Evolutionary conservation across 2,329 filamentous ascomycete species (phyloP), one percentile per base, ranked within the genome.

Genomic region (Ophiostoma sp.): DNA sequence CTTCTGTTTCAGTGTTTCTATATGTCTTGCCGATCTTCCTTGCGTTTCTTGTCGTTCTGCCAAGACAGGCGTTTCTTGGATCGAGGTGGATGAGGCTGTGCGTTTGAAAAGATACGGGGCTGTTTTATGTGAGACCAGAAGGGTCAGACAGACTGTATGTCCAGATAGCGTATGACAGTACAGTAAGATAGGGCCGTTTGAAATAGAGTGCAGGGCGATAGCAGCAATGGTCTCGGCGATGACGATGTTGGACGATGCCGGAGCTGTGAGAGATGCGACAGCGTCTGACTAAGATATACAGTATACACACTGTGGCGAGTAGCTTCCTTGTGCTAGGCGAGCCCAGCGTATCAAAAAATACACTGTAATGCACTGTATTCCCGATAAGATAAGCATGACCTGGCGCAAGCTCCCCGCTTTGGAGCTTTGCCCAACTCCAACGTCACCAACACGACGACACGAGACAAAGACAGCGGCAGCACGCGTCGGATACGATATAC

Each of bases 181-280:
- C 8, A 57, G 13, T 57, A 4, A 27, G 52, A 8, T 7, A 48
- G 20, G 44, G 52, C 52, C 11, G 23, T 57, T 4, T 57, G 23
- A 4, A 57, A 57, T 27, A 13, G 11, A 27, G n/a, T 15, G 52
- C 4, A 57, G 27, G 3, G 23, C 7, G n/a, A 57, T 4, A 62
- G 57, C 27, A n/a, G 3, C 13, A 17, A 7, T 62, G 57, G 17
- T 48, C 17, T 48, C 17, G 44, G 8, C 27, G 27, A 62, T 62
- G 57, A 62, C 57, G 57, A 62, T 62, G 57, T 33, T 62, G 52
- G n/a, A 23, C 57, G 57, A 62, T 35, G 57, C 23, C n/a, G 57
- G 52, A 57, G 52, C 10, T 57, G 52, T 33, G 57, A 27, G 27
- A 62, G 57, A 13, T 62, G 57, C 57, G 27, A 62, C 57, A 33